A percentile compares a stretch with the other conserved stretches of the same genome.
Evolutionary conservation across 768 basidiomycete genomes (phyloP).

Genomic region (Kwoniella heveanensis): DNA sequence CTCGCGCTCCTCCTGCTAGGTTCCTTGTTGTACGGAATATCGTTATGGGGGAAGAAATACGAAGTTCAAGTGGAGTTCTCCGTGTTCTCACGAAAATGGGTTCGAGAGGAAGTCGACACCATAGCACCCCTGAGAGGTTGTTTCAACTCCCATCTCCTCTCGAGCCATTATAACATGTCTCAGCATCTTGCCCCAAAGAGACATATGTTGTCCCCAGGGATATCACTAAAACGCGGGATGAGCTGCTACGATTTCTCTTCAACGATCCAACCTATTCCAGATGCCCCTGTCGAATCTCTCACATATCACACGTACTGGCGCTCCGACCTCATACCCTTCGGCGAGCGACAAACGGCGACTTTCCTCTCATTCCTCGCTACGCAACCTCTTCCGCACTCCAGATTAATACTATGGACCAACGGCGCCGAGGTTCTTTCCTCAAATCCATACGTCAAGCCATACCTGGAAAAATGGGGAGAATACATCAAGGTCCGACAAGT

Average conservation of each 20-base stretch:
- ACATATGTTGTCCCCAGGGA: slow-evolving; percentile 77
- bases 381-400: slow-evolving; percentile 67
- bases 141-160: slow-evolving; percentile 45
- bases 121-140: slow-evolving; percentile 61
- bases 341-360: slow-evolving; percentile 81
- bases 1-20: slow-evolving; percentile 12
- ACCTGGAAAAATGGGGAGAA: slow-evolving; percentile 67
- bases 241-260: slow-evolving; percentile 93
- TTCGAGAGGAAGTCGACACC: slow-evolving; percentile 69
- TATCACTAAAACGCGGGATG: slow-evolving; percentile 74
- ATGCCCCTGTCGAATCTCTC: slow-evolving; percentile 52
- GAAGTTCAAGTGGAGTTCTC: slow-evolving; percentile 85
- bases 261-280: slow-evolving; percentile 63
- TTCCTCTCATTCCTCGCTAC: slow-evolving; percentile 93
- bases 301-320: slow-evolving; percentile 95
- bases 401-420: slow-evolving; percentile 89
- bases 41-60: slow-evolving; percentile 59
- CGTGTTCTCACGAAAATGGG: slow-evolving; percentile 76
- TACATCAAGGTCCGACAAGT: slow-evolving; percentile 72
- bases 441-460: slow-evolving; percentile 62
- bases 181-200: slow-evolving; percentile 60
- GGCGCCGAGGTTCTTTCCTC: slow-evolving; percentile 61
- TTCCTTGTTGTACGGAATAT: slow-evolving; percentile 21
- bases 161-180: slow-evolving; percentile 48
- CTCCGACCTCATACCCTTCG: slow-evolving; percentile 79